Base-by-base conservation (phyloP, 2,329 filamentous ascomycete species). In the Penicillium sp. region DNA sequence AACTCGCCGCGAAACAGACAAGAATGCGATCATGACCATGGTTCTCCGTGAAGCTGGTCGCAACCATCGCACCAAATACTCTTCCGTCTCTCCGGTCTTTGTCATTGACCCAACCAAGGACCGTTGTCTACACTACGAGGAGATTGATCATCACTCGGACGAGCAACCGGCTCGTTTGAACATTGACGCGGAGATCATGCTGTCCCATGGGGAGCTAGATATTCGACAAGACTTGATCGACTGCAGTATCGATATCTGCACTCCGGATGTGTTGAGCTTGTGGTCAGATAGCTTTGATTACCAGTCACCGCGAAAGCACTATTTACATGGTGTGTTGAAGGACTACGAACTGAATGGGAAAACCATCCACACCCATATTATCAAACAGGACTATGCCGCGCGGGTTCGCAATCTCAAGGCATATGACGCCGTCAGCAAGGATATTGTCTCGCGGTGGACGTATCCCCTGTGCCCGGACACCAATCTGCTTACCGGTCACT, bases 231-330 rank as follows among this genome's bases (percentile, higher is more conserved):
- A 98, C 64, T 70, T 98, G 41, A 84, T 96, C 45, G 92, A 98
- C 63, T 89, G 87, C 52, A 85, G 86, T 35, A 92, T 98, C 56
- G 92, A 98, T 60, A 96, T 98, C 48, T 96, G 90, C 66, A 96
- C 92, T 1, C 89, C 90, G 0, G 92, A 96, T 58, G 89, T 95
- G 6, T 75, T 96, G 29, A 89, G 89, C 6, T 69, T 96, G 40
- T 98, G 92, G 86, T 92, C 88, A 6, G 92, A 98, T 66, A 95
- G 89, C 59, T 98, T 96, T 55, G 90, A 98, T 62, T 96, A 95
- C 62, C 88, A 95, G 61, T 75, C 88, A 6, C 87, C 90, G 1
- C 78, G 89, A 37, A 83, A 82, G 54, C 87, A 94, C 55, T 95
- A 95, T 55, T 67, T 98, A 23, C 85, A 89, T 59, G 89, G 89